Conservation (phyloP, 805 yeast species). For the Kluyveromyces siamensis region DNA sequence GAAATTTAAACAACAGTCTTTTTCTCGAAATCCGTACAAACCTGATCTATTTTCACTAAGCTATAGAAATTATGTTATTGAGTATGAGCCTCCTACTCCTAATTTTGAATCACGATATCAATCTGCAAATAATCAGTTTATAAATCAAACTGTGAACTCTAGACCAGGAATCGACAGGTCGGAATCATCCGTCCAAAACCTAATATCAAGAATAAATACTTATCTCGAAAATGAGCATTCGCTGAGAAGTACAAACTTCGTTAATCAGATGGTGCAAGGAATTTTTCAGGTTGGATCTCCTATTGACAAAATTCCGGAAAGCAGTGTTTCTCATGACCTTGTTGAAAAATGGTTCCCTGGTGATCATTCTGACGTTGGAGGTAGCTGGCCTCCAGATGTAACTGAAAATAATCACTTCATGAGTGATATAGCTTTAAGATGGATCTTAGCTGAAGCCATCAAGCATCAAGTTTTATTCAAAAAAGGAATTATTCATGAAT, state of each 20-base stretch:
- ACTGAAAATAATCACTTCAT: slow-evolving; percentile 30
- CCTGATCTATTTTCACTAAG: slow-evolving; percentile 22
- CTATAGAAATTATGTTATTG: slow-evolving; percentile 7
- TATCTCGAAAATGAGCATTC: slow-evolving; percentile 1
- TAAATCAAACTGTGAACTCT: neutral
- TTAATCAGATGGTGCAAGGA: slow-evolving; percentile 5
- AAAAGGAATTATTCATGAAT: slow-evolving; percentile 32
- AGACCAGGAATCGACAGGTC: slow-evolving; percentile 1
- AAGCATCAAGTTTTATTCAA: slow-evolving; percentile 42
- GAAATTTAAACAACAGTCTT: slow-evolving; percentile 50
- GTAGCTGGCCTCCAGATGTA: slow-evolving; percentile 48
- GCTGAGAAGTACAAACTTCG: neutral
- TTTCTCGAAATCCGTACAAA: slow-evolving; percentile 35
- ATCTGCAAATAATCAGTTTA: neutral
- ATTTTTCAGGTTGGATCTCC: slow-evolving; percentile 4
- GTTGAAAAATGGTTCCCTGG: slow-evolving; percentile 61
- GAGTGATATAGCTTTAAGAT: slow-evolving; percentile 46
- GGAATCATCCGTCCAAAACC: slow-evolving; percentile 1
- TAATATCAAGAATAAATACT: slow-evolving; percentile 2
- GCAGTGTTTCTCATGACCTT: slow-evolving; percentile 17
- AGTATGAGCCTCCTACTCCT: neutral
- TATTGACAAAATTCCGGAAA: neutral
- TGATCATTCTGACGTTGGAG: slow-evolving; percentile 61
- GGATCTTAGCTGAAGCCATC: slow-evolving; percentile 51
- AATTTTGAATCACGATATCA: slow-evolving; percentile 1